phyloP scores from a whole-genome alignment of 2,329 filamentous ascomycete species.

The Xylariaceae sp. region DNA sequence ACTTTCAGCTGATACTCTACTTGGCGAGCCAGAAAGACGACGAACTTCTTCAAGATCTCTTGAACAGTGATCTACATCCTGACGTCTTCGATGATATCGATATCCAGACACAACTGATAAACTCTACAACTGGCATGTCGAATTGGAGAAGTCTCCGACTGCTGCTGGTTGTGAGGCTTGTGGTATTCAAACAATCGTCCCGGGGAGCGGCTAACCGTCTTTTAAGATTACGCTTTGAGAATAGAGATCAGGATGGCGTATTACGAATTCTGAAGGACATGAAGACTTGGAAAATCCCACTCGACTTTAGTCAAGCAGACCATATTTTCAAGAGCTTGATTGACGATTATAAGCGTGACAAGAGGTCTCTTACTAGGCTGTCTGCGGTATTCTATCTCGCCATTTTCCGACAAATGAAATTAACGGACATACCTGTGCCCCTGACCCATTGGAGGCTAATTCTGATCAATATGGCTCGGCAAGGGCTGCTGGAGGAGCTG shows the following conservation, averaged over 20 bases:
- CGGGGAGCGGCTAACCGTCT: slow-evolving; percentile 35
- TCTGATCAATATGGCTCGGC: slow-evolving; percentile 42
- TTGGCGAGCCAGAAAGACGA: slow-evolving; percentile 58
- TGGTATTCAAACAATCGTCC: slow-evolving; percentile 31
- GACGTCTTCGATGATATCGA: slow-evolving; percentile 50
- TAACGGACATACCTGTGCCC: slow-evolving; percentile 40
- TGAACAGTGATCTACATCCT: slow-evolving; percentile 51
- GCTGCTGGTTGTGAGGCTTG: slow-evolving; percentile 42
- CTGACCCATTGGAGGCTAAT: slow-evolving; percentile 42
- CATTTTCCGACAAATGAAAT: slow-evolving; percentile 36
- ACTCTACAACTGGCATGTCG: slow-evolving; percentile 33
- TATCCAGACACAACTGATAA: slow-evolving; percentile 39
- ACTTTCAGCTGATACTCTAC: slow-evolving; percentile 60
- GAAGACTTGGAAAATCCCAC: slow-evolving; percentile 32
- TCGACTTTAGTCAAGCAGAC: slow-evolving; percentile 31
- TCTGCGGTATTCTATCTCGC: slow-evolving; percentile 32
- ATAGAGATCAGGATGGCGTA: slow-evolving; percentile 27
- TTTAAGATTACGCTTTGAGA: slow-evolving; percentile 31
- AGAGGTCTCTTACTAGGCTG: slow-evolving; percentile 21
- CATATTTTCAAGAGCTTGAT: slow-evolving; percentile 32
- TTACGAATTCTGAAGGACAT: slow-evolving; percentile 39
- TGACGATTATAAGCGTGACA: slow-evolving; percentile 19
- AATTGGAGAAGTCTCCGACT: slow-evolving; percentile 43
- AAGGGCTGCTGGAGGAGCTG: slow-evolving; percentile 43
- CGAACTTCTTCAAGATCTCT: slow-evolving; percentile 42